Conservation (phyloP, 495 filamentous ascomycete species). For the Trichoderma gamsii region DNA sequence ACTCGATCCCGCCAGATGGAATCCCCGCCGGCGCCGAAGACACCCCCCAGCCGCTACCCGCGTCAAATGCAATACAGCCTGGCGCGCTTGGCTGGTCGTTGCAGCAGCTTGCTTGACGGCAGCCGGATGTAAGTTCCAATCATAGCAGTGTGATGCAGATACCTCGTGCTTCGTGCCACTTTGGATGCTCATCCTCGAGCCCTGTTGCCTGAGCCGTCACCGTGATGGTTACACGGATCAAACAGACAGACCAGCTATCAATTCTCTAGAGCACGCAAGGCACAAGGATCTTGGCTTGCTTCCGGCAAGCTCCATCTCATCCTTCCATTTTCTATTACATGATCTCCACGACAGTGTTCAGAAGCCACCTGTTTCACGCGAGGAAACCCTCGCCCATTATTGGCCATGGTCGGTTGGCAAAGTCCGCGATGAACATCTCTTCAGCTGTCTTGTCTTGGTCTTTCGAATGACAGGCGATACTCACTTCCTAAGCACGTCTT, state of each 20-base stretch:
- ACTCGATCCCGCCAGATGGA: not conserved
- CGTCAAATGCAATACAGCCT: not conserved
- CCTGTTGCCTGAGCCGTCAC: not conserved
- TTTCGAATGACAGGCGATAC: not conserved
- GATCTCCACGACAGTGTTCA: not conserved
- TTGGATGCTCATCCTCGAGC: not conserved
- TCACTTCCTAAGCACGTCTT: not conserved
- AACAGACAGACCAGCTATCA: not conserved
- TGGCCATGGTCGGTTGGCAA: not conserved
- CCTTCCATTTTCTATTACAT: not conserved
- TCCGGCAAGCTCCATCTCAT: not conserved
- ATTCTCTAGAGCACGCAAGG: not conserved
- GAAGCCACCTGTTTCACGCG: not conserved
- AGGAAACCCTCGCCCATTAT: not conserved
- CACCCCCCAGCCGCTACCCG: not conserved
- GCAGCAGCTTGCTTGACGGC: not conserved
- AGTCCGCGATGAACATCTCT: not conserved
- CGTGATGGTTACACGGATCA: not conserved
- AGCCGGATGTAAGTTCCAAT: not conserved
- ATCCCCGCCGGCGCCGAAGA: not conserved
- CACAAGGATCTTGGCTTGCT: not conserved
- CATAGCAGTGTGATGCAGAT: not conserved
- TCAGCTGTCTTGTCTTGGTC: not conserved
- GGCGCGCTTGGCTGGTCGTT: not conserved
- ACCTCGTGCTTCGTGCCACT: not conserved